These are phyloP conservation scores for Phytophthora sojae DNA, from an alignment of 352 stramenopile genomes.

Conservation along the genomic window DNA sequence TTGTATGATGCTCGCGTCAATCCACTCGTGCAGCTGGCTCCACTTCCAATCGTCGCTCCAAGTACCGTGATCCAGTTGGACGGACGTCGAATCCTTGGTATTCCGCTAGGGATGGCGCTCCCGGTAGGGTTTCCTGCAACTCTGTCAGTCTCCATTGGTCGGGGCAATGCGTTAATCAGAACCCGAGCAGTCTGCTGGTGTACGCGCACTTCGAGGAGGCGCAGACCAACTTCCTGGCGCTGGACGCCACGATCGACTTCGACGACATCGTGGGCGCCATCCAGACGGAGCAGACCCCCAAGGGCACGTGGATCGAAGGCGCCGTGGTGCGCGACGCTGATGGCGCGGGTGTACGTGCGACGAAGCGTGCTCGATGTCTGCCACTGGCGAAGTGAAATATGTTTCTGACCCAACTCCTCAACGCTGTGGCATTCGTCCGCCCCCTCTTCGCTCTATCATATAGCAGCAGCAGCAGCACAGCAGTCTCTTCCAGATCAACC, in stretches of 20 bases:
- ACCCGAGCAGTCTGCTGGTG: conserved; percentile 40
- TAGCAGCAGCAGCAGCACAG: conserved; percentile 40
- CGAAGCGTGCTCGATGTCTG: background rate
- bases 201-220: conserved; percentile 67
- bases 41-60: too few relatives aligned
- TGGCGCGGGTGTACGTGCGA: conserved; percentile 20
- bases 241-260: conserved; percentile 40
- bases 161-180: too few relatives aligned
- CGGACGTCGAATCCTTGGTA: too few relatives aligned
- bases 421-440: too few relatives aligned
- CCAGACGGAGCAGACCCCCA: conserved; percentile 68
- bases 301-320: conserved; percentile 72
- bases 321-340: conserved; percentile 28
- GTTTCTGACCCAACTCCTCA: background rate
- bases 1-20: too few relatives aligned
- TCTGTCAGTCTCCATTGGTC: too few relatives aligned
- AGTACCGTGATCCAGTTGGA: too few relatives aligned
- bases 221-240: conserved; percentile 33
- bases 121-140: too few relatives aligned
- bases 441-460: conserved; percentile 15
- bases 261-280: conserved; percentile 43
- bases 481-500: conserved; percentile 65
- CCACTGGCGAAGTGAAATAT: background rate
- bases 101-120: too few relatives aligned
- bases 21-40: too few relatives aligned